These are phyloP conservation scores for Starmerella cellae DNA, from an alignment of 805 yeast genomes.

Conservation along the genomic window DNA sequence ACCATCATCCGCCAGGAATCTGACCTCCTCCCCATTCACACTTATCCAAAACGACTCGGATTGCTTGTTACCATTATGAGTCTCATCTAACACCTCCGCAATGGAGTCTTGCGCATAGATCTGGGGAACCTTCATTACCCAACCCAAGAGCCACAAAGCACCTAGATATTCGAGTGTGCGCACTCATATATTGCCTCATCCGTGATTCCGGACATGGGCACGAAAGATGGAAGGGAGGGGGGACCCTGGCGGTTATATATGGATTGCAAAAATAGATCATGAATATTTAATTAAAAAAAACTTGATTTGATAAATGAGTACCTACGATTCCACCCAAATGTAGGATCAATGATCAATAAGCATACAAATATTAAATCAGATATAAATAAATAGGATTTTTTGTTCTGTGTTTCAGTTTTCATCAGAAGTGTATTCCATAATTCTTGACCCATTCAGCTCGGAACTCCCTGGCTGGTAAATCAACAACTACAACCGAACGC, in stretches of 20 bases:
- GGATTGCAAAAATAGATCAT: no score
- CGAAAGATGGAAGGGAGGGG: no score
- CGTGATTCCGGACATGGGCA: no score
- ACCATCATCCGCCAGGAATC: slow-evolving; percentile 14
- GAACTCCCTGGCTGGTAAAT: neutral
- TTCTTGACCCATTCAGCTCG: slow-evolving; percentile 9
- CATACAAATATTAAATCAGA: no score
- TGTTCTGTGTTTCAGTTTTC: neutral
- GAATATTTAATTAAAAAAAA: neutral
- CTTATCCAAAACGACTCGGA: slow-evolving; percentile 35
- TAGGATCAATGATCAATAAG: no score
- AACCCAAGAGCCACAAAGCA: no score
- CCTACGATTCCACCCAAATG: neutral
- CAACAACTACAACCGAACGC: slow-evolving; percentile 7
- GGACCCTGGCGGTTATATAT: no score
- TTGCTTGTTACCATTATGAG: slow-evolving; percentile 19
- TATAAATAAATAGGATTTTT: no score
- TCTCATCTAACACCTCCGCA: slow-evolving; percentile 34
- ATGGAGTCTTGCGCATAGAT: slow-evolving; percentile 32
- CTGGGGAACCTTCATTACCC: neutral
- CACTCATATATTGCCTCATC: no score
- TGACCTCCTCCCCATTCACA: slow-evolving; percentile 10
- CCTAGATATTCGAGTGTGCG: no score
- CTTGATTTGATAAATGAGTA: neutral
- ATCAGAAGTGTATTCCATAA: neutral